These are phyloP conservation scores for Phytophthora capsici DNA, from an alignment of 352 stramenopile genomes.

Conservation along the genomic window DNA sequence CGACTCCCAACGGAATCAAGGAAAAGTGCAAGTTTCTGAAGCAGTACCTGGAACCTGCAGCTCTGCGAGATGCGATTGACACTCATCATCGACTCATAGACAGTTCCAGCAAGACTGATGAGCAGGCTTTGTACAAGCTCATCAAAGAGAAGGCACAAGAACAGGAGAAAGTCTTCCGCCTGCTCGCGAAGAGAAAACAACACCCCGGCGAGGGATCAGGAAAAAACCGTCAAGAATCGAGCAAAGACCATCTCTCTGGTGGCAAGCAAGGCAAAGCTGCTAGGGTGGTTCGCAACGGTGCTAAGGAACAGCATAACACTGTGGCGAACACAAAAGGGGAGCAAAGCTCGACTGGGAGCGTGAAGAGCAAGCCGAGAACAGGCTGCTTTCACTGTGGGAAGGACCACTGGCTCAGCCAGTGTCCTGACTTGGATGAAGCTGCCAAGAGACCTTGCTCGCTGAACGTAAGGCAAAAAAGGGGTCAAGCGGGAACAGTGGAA, in stretches of 20 bases:
- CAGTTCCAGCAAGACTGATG: not conserved
- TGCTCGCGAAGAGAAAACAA: not conserved
- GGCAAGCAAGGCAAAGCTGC: no score
- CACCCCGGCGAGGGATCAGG: not conserved
- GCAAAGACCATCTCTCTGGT: not conserved
- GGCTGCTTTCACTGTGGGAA: conserved; percentile 25
- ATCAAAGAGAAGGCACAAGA: conserved; percentile 28
- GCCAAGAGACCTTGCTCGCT: conserved; percentile 5
- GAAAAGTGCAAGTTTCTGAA: conserved; percentile 15
- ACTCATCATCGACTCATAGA: conserved; percentile 11
- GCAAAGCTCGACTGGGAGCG: no score
- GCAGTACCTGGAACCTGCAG: conserved; percentile 6
- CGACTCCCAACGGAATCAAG: conserved; percentile 9
- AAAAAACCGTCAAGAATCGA: not conserved
- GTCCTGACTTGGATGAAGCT: conserved; percentile 14
- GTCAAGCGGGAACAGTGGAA: no score
- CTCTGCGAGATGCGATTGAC: conserved; percentile 12
- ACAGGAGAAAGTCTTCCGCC: conserved; percentile 19
- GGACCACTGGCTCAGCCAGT: no score
- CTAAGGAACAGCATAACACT: no score
- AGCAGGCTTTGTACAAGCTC: conserved; percentile 16
- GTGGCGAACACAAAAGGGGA: no score
- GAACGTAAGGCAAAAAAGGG: conserved; percentile 1
- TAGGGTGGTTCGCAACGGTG: no score
- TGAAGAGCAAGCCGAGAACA: conserved; percentile 3